Base-by-base conservation (phyloP, 2,329 filamentous ascomycete genomes). In the Hymenoscyphus occultus region DNA sequence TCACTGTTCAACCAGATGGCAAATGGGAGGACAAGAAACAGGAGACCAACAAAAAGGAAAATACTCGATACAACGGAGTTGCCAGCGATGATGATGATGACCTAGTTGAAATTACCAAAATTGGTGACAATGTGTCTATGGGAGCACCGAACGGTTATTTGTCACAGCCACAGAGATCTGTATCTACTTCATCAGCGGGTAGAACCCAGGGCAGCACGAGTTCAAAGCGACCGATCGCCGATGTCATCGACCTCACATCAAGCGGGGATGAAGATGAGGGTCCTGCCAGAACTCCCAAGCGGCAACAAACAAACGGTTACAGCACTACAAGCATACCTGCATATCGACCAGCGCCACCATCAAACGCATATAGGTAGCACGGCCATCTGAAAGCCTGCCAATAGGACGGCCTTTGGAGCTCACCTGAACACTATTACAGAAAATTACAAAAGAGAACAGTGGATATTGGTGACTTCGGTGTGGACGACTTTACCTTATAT, bases 1-100 rank as follows among this genome's bases (percentile, higher is more conserved):
- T 98, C 32, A 93, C 89, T 0, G 92, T 99, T 54, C 92, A 98
- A 72, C 92, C 94, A 0, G 84, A 93, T 69, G 95, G 94, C 2
- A 82, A 83, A 70, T 99, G 95, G 95, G 81, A 83, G 12, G 58
- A 72, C 6, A 67, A 75, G 51, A 35, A 9, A 35, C 32, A 5
- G 32, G 32, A 35, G 32, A 35, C 32, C 19, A 66, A 57, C 9
- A 74, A 72, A 66, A 65, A 67, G 22, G 63, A 73, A 39, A 35
- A 61, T 19, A 61, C 62, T 7, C 67, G 64, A 45, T 40, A 63
- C 71, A 71, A 68, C 42, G 70, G 70, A 71, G 40, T 69, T 59
- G 64, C 68, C 16, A 70, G 65, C 32, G 63, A 65, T 39, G 78
- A 81, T 63, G 79, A 82, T 62, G 81, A 81, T 60, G 81, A 84